These are phyloP conservation scores for Globisporangium paddicum DNA, from an alignment of 352 stramenopile genomes.

Conservation along the genomic window DNA sequence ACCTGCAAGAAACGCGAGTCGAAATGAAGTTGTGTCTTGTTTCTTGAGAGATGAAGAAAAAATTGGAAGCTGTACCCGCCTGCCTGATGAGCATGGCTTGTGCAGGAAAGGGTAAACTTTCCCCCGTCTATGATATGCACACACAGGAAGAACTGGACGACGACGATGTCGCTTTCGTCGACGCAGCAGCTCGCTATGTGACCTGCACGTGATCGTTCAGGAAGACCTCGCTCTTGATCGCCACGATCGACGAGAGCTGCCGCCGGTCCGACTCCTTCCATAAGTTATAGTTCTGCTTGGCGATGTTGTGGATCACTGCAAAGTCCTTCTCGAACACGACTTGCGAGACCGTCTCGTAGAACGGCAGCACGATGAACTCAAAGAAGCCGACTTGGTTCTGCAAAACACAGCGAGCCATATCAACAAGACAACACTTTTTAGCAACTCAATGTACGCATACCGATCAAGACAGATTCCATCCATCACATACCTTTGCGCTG, in stretches of 20 bases:
- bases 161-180: too few species aligned
- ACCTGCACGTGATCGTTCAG: constrained; percentile 62
- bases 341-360: constrained; percentile 74
- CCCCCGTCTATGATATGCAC: background rate
- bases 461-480: too few species aligned
- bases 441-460: too few species aligned
- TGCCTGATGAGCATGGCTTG: too few species aligned
- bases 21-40: too few species aligned
- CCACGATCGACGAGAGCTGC: constrained; percentile 77
- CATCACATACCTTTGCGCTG: constrained; percentile 76
- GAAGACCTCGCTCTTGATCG: constrained; percentile 80
- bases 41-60: too few species aligned
- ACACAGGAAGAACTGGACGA: background rate
- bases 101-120: too few species aligned
- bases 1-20: too few species aligned
- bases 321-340: constrained; percentile 79
- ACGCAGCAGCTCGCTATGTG: background rate
- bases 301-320: constrained; percentile 62
- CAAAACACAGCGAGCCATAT: background rate
- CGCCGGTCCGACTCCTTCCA: constrained; percentile 79
- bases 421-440: too few species aligned
- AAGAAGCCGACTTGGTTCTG: constrained; percentile 87
- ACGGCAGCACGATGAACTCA: constrained; percentile 80
- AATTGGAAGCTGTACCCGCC: too few species aligned
- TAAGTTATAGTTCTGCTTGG: constrained; percentile 80